A percentile compares a stretch with the other conserved stretches of the same genome.
phyloP scores from a whole-genome alignment of 2,329 filamentous ascomycete species.

The Penicillium polonicum region DNA sequence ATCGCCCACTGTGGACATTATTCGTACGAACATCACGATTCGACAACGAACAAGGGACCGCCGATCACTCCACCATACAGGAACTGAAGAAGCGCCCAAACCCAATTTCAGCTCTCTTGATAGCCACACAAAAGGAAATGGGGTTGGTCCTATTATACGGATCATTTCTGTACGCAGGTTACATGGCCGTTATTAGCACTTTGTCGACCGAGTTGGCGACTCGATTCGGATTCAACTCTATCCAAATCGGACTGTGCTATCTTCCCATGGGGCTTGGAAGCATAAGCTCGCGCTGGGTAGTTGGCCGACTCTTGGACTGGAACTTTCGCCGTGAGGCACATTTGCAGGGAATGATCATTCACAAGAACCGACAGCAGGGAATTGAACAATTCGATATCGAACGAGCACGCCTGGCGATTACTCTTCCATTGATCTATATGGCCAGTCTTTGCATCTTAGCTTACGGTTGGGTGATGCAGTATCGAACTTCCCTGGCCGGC shows the following conservation, averaged over 20 bases:
- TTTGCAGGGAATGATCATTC: slow-evolving; percentile 47
- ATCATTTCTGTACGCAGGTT: slow-evolving; percentile 45
- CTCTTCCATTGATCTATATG: slow-evolving; percentile 33
- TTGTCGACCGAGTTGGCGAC: slow-evolving; percentile 44
- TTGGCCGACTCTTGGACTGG: slow-evolving; percentile 58
- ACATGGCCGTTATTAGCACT: slow-evolving; percentile 45
- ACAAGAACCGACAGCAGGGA: slow-evolving; percentile 49
- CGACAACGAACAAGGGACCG: not conserved
- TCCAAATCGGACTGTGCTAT: slow-evolving; percentile 28
- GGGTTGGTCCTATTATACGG: slow-evolving; percentile 36
- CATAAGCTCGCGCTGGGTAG: slow-evolving; percentile 30
- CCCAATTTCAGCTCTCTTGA: slow-evolving; percentile 26
- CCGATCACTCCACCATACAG: slow-evolving; percentile 14
- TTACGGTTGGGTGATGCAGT: slow-evolving; percentile 42
- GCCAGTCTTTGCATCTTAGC: slow-evolving; percentile 28
- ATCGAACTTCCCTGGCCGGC: slow-evolving; percentile 32
- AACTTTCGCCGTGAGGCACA: slow-evolving; percentile 66
- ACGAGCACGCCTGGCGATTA: slow-evolving; percentile 35
- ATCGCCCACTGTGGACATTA: slow-evolving; percentile 17
- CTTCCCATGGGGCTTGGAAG: slow-evolving; percentile 22
- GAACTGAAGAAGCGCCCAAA: slow-evolving; percentile 17
- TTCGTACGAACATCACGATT: not conserved
- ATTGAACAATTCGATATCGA: slow-evolving; percentile 55
- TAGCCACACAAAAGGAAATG: slow-evolving; percentile 37
- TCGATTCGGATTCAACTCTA: slow-evolving; percentile 22